Conservation (phyloP, 2,329 filamentous ascomycete genomes). For the Penicillium digitatum region DNA sequence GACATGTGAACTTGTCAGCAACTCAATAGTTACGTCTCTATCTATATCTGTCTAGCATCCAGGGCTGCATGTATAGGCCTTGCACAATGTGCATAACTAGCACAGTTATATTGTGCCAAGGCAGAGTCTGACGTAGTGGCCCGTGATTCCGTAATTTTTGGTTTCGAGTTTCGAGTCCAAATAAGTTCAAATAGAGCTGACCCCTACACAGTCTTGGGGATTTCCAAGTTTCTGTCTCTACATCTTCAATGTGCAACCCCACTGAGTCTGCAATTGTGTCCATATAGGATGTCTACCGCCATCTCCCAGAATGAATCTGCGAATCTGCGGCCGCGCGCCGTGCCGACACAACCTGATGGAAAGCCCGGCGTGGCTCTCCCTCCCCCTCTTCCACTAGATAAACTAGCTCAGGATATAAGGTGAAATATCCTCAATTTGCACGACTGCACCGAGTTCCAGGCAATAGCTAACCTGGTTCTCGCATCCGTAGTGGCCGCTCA, state of each 20-base stretch:
- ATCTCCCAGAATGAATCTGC: conserved; percentile 26
- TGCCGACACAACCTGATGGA: conserved; percentile 25
- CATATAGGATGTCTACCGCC: conserved; percentile 31
- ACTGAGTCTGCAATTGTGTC: conserved; percentile 8
- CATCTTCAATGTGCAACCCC: conserved; percentile 18
- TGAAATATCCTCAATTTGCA: conserved; percentile 8
- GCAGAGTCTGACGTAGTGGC: conserved; percentile 5
- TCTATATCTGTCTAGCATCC: conserved; percentile 2
- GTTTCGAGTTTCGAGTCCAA: neutral
- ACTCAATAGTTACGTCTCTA: neutral
- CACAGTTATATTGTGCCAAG: no score
- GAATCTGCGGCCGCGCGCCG: conserved; percentile 33
- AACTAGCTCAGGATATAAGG: conserved; percentile 37
- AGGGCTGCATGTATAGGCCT: neutral
- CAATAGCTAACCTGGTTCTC: conserved; percentile 4
- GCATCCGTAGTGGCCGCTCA: conserved; percentile 65
- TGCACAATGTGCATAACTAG: neutral
- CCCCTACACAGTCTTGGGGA: neutral
- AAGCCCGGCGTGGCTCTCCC: conserved; percentile 23
- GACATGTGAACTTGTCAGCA: neutral
- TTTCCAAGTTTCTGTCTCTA: neutral
- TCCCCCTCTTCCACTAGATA: conserved; percentile 27
- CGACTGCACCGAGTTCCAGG: neutral
- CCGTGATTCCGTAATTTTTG: conserved; percentile 1
- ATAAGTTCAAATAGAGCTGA: neutral